Evolutionary conservation across 2,329 filamentous ascomycete species (phyloP), one percentile per base, ranked within the genome.

Genomic region (Graphilbum fragrans): DNA sequence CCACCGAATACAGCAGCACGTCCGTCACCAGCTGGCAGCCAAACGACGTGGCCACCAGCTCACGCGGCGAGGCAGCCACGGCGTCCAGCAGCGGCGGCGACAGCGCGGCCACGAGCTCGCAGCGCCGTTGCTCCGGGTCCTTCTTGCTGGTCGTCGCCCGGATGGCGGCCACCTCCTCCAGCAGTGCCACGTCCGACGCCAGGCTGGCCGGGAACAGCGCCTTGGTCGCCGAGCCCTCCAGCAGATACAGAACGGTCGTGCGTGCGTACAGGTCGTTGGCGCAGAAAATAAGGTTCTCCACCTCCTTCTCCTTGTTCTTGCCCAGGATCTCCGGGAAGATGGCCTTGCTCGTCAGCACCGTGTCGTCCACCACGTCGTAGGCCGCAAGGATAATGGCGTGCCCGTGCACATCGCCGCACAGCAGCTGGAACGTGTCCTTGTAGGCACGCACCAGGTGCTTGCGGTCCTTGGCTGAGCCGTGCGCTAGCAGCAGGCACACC

Each of bases 281-380:
- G 5, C 76, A 63, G 35, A 70, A 70, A 18, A 83, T 62, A 38
- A 86, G 66, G 47, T 81, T 82, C 50, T 82, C 73, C 3, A 71
- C 64, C 27, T 77, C 67, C 43, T 71, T 70, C 42, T 79, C 69
- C 20, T 72, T 69, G 45, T 78, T 75, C 53, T 85, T 83, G 47
- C 80, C 84, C 17, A 95, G 64, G 12, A 98, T 69, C 60, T 96
- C 90, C 0, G 85, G 72, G 60, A 94, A 86, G 49, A 98, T 83
- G 25, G 83, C 72, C 64, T 94, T 96, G 39, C 79, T 72, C 3
- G 79, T 85, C 54, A 94, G 70, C 49, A 93, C 88, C 10, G 92
- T 98, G 58, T 98, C 92, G 52, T 98, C 92, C 38, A 94, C 79
- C 38, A 94, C 80, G 53, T 96, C 92, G 57, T 88, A 87, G 1